Evolutionary conservation across 169 alveolate genomes (phyloP), one percentile per base, ranked within the genome.

Genomic region (Eimeria sp.): DNA sequence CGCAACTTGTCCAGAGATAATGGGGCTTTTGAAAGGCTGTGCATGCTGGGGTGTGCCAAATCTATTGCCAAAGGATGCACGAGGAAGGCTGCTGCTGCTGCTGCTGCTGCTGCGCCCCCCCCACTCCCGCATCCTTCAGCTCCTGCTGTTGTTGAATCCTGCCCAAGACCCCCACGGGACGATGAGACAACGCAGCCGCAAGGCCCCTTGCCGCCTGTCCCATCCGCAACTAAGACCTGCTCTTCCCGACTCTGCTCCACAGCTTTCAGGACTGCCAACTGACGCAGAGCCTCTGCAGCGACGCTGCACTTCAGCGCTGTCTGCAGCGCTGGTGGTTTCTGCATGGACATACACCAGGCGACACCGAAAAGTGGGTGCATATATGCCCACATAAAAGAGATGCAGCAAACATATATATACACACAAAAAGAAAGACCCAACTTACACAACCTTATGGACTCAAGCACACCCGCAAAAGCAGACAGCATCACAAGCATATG

Each of bases 271-370:
- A 80, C 89, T 6, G 89, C 89, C 70, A 91, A 49, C 72, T 91
- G 78, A 20, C 84, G 70, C 57, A 91, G 49, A n/a, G 95, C 90
- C 72, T 91, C 75, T 43, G 86, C 65, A 10, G 91, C 95, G 18
- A 70, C 95, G 43, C 88, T 80, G 76, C 93, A 82, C 75, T 80
- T 82, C 58, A 82, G 70, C 10, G 86, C 84, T n/a, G 95, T 63
- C 86, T 63, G 86, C 40, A 88, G 75, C 27, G 84, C 95, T 34
- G 95, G 86, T 20, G 80, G 84, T 75, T 54, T 61, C 95, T 88
- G 95, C 27, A n/a, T 54, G 16, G 20, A 54, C 61, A 54, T 54
- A 54, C 61, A 54, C 61, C 61, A 7, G 20, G 2, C 40, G 40
- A 34, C 40, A 34, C 40, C 40, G 40, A 2, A 34, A 34, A 34